phyloP scores from a whole-genome alignment of 1,139 yeast genomes.

The Arxiozyma bovina region DNA sequence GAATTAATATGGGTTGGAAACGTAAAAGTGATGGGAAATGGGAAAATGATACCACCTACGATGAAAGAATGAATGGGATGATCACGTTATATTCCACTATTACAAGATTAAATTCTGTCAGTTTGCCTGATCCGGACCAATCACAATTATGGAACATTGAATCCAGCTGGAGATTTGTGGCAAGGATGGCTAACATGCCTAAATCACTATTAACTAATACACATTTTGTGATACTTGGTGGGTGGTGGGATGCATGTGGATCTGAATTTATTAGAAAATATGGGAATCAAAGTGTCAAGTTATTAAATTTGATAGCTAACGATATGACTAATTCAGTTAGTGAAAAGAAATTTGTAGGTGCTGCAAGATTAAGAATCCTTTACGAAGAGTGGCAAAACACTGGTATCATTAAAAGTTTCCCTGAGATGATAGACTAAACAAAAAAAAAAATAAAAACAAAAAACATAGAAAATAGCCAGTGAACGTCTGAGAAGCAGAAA shows the following conservation, averaged over 20 bases:
- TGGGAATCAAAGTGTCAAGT: constrained; percentile 62
- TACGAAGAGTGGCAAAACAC: constrained; percentile 70
- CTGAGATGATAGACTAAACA: constrained; percentile 38
- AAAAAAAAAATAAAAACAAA: not conserved
- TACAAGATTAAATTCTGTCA: constrained; percentile 36
- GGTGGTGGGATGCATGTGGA: constrained; percentile 92
- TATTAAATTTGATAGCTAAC: constrained; percentile 40
- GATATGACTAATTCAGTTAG: constrained; percentile 45
- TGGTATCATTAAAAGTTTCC: constrained; percentile 37
- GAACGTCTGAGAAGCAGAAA: no score
- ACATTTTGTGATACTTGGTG: constrained; percentile 62
- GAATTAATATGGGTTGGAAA: constrained; percentile 82
- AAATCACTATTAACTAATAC: constrained; percentile 46
- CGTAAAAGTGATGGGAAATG: constrained; percentile 51
- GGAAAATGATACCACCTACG: constrained; percentile 71
- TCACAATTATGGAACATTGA: constrained; percentile 41
- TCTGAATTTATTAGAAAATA: constrained; percentile 44
- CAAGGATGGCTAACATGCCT: constrained; percentile 59
- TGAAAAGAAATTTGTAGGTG: constrained; percentile 56
- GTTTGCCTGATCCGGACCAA: constrained; percentile 29
- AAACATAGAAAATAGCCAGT: no score
- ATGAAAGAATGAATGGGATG: constrained; percentile 82
- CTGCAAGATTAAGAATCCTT: constrained; percentile 61
- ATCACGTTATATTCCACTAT: constrained; percentile 72
- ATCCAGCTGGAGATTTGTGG: constrained; percentile 59